Evolutionary conservation across 306 rosid genomes (phyloP).

Genomic region (Carpinus fangiana): DNA sequence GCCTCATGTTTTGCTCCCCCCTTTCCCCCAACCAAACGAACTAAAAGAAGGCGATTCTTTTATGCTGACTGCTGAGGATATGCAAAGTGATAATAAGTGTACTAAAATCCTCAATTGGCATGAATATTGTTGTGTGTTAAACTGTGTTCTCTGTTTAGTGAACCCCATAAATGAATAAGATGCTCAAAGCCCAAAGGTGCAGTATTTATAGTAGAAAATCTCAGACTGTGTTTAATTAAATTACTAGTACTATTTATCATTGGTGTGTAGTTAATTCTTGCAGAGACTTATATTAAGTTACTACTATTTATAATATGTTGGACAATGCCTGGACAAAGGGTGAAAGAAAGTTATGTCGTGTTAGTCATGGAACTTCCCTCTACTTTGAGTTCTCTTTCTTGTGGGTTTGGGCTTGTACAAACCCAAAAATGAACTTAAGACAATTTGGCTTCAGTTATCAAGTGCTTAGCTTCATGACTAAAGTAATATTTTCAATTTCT

Average conservation of each 20-base stretch:
- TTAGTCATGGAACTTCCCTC: background rate
- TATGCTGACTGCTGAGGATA: too few relatives aligned
- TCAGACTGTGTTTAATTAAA: too few relatives aligned
- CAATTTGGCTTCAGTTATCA: background rate
- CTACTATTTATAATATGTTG: background rate
- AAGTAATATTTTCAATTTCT: background rate
- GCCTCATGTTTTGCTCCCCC: background rate
- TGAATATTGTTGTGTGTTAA: background rate
- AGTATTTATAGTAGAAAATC: background rate
- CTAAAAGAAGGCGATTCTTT: background rate
- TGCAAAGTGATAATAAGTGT: too few relatives aligned
- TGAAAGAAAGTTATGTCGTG: background rate
- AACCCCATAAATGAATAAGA: background rate
- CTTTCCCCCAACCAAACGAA: background rate
- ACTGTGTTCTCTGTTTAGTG: background rate
- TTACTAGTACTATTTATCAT: too few relatives aligned
- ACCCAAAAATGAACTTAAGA: background rate
- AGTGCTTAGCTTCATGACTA: background rate
- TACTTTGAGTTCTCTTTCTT: background rate
- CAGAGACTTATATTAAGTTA: background rate
- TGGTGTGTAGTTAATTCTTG: background rate
- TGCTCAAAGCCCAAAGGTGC: background rate
- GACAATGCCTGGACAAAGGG: background rate
- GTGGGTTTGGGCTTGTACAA: background rate
- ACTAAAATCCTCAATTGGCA: background rate